Conservation (phyloP, 495 filamentous ascomycete genomes). For the Tuber brumale region DNA sequence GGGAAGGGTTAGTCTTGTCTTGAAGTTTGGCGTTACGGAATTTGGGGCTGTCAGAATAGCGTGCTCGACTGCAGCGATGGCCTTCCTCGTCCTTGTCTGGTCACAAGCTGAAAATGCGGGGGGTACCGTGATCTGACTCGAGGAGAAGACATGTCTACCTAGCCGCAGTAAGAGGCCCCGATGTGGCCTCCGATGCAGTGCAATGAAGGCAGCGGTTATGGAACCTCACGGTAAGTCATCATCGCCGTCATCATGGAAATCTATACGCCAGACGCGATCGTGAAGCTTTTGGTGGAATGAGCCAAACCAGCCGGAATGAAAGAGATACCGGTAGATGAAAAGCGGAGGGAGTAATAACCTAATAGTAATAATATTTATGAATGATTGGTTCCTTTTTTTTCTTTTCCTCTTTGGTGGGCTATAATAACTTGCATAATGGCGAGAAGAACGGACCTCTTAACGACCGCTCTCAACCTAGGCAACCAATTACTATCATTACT, state of each 20-base stretch:
- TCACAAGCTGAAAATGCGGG: conserved; percentile 1
- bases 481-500: background rate
- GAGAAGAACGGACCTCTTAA: background rate
- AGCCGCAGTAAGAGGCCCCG: background rate
- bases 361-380: background rate
- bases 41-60: background rate
- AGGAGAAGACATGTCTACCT: background rate
- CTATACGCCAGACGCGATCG: background rate
- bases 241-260: background rate
- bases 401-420: background rate
- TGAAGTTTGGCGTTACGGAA: background rate
- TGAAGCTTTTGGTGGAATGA: background rate
- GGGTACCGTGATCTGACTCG: background rate
- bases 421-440: background rate
- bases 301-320: background rate
- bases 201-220: background rate
- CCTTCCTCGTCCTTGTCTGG: background rate
- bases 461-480: background rate
- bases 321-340: background rate
- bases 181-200: background rate
- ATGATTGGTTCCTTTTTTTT: background rate
- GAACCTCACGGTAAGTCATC: background rate
- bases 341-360: background rate
- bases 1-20: background rate
- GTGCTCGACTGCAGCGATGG: background rate